Evolutionary conservation across 805 yeast species (phyloP).

Genomic region (Schizosaccharomyces japonicus): DNA sequence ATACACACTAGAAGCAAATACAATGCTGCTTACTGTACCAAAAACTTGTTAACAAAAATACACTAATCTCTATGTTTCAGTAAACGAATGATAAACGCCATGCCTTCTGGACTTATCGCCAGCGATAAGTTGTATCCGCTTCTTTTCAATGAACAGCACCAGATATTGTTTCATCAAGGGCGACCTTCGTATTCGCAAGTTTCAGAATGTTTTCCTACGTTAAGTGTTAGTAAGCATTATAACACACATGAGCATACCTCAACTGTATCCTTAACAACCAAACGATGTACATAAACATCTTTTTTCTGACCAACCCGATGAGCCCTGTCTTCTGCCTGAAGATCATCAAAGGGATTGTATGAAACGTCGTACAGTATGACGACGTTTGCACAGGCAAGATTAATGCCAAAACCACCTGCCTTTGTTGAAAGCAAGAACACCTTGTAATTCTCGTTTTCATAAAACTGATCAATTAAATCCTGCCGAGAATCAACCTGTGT

Average conservation of each 20-base stretch:
- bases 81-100: no score
- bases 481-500: constrained; percentile 87
- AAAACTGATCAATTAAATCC: constrained; percentile 68
- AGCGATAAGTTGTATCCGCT: no score
- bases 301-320: constrained; percentile 89
- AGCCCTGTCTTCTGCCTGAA: constrained; percentile 95
- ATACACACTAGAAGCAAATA: no score
- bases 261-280: constrained; percentile 50
- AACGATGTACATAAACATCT: constrained; percentile 57
- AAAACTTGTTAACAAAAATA: no score
- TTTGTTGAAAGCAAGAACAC: constrained; percentile 76
- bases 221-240: no score
- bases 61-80: no score
- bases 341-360: constrained; percentile 94
- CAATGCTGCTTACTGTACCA: no score
- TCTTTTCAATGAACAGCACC: no score
- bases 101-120: no score
- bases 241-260: no score
- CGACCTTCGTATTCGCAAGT: constrained; percentile 74
- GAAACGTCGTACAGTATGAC: constrained; percentile 83
- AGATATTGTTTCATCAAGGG: constrained; percentile 36
- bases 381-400: constrained; percentile 78
- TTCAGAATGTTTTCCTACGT: constrained; percentile 33
- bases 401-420: constrained; percentile 98
- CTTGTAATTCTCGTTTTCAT: constrained; percentile 60